phyloP scores from a whole-genome alignment of 345 rosid genomes.

The Brassica nigra region DNA sequence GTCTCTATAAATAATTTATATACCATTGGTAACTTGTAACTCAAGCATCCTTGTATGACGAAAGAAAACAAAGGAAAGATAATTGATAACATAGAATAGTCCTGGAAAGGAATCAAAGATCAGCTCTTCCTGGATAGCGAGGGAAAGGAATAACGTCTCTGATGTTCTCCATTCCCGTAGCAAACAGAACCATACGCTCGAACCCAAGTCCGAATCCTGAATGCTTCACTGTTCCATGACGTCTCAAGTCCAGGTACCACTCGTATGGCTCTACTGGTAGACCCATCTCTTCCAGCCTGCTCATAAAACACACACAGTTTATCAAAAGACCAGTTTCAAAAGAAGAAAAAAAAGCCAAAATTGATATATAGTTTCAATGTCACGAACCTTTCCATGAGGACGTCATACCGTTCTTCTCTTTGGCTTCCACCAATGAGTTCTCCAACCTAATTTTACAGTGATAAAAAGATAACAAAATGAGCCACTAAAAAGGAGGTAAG shows the following conservation, averaged over 20 bases:
- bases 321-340: slow-evolving; percentile 43
- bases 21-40: slow-evolving; percentile 2
- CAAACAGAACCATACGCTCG: slow-evolving; percentile 90
- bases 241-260: slow-evolving; percentile 90
- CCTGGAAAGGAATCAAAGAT: slow-evolving; percentile 58
- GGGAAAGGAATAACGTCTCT: slow-evolving; percentile 97
- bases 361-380: background rate
- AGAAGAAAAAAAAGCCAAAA: background rate
- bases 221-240: slow-evolving; percentile 86
- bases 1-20: slow-evolving; percentile 40
- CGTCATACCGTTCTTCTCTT: slow-evolving; percentile 83
- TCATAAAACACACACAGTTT: background rate
- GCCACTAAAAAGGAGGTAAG: too few relatives aligned
- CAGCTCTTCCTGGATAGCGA: slow-evolving; percentile 90
- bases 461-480: background rate
- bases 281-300: slow-evolving; percentile 73
- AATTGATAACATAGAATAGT: background rate
- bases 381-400: slow-evolving; percentile 61
- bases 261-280: slow-evolving; percentile 82
- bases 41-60: background rate
- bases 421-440: slow-evolving; percentile 98
- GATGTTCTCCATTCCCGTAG: slow-evolving; percentile 84
- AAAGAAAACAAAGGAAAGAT: background rate
- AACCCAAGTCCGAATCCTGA: slow-evolving; percentile 91
- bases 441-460: slow-evolving; percentile 59